Evolutionary conservation across 345 rosid species (phyloP).

Genomic region (Heritiera littoralis): DNA sequence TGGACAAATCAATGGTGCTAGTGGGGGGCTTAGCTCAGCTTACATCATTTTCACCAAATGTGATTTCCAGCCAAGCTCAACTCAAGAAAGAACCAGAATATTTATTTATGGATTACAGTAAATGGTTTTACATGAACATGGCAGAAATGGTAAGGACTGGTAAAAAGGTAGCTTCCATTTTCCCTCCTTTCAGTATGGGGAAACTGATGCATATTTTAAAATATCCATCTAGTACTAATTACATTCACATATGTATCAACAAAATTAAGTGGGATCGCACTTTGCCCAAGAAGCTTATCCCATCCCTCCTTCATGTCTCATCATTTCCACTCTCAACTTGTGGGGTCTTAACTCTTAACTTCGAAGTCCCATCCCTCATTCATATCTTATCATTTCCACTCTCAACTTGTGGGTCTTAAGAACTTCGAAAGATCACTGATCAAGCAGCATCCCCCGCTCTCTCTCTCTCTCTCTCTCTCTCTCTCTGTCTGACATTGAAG

Average conservation of each 20-base stretch:
- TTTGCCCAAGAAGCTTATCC: conserved; percentile 67
- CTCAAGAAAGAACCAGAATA: background rate
- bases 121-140: background rate
- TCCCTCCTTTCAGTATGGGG: conserved; percentile 2
- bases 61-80: conserved; percentile 22
- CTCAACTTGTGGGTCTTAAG: conserved; percentile 64
- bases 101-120: background rate
- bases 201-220: conserved; percentile 37
- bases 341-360: conserved; percentile 51
- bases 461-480: background rate
- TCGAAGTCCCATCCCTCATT: conserved; percentile 45
- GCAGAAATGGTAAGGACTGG: background rate
- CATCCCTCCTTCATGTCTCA: conserved; percentile 54
- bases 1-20: background rate
- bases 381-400: conserved; percentile 56
- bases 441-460: conserved; percentile 26
- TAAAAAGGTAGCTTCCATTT: background rate
- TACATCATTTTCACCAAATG: conserved; percentile 12
- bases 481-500: background rate
- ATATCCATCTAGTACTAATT: conserved; percentile 21
- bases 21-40: conserved; percentile 19
- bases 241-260: background rate
- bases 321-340: conserved; percentile 53
- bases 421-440: conserved; percentile 40
- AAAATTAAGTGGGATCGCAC: conserved; percentile 53